phyloP scores from a whole-genome alignment of 2,329 filamentous ascomycete species.

The Chaetomium sp. region DNA sequence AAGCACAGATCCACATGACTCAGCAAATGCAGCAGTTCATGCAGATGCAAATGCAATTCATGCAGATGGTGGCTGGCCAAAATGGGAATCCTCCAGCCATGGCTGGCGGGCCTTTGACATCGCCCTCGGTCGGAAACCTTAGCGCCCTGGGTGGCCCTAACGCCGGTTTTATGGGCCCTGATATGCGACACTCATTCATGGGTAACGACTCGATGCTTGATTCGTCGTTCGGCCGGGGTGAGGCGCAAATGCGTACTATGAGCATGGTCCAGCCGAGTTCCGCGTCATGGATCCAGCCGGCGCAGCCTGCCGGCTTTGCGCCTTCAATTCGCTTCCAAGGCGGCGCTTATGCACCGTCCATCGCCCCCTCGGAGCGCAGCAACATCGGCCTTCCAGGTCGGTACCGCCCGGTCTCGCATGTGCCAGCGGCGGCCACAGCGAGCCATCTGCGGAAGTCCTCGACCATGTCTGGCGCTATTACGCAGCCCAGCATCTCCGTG shows the following conservation, averaged over 20 bases:
- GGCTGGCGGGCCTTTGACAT: constrained; percentile 35
- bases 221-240: constrained; percentile 43
- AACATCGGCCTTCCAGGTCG: constrained; percentile 87
- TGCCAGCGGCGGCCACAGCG: constrained; percentile 41
- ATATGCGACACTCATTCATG: constrained; percentile 50
- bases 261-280: constrained; percentile 78
- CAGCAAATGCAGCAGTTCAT: constrained; percentile 86
- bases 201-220: constrained; percentile 51
- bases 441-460: constrained; percentile 44
- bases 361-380: constrained; percentile 93
- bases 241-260: constrained; percentile 67
- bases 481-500: constrained; percentile 44
- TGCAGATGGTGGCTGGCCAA: constrained; percentile 72
- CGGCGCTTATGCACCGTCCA: constrained; percentile 78
- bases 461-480: constrained; percentile 48
- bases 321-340: constrained; percentile 55
- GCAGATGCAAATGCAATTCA: constrained; percentile 94
- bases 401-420: constrained; percentile 84
- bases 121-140: constrained; percentile 35
- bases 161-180: constrained; percentile 41
- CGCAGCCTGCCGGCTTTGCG: constrained; percentile 47
- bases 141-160: constrained; percentile 45
- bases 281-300: constrained; percentile 58
- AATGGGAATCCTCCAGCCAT: constrained; percentile 36
- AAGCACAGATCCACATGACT: constrained; percentile 76